A percentile compares a stretch with the other conserved stretches of the same genome.
Evolutionary conservation across 1,284 basidiomycete genomes (phyloP).

Genomic region (Golubevia pallescens): DNA sequence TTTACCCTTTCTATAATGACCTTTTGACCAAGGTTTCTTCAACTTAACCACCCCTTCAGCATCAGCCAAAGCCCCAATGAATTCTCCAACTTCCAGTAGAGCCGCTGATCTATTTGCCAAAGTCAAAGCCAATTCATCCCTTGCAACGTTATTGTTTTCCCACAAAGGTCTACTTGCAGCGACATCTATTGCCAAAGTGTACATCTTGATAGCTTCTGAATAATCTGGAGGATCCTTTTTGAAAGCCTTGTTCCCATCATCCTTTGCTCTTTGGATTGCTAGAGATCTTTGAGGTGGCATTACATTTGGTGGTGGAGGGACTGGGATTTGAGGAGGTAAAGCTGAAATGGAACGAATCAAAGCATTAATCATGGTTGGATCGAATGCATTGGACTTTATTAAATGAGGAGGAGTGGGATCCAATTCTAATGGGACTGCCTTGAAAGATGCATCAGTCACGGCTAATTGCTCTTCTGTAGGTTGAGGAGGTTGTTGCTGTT

Average conservation of each 20-base stretch:
- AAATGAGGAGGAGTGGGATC: slow-evolving; percentile 34
- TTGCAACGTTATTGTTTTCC: slow-evolving; percentile 80
- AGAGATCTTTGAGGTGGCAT: slow-evolving; percentile 51
- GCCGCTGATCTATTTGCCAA: slow-evolving; percentile 91
- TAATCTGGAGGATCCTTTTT: slow-evolving; percentile 63
- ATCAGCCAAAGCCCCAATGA: slow-evolving; percentile 82
- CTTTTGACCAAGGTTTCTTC: slow-evolving; percentile 89
- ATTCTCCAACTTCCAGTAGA: slow-evolving; percentile 77
- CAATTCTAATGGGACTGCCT: slow-evolving; percentile 30
- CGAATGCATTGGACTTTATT: slow-evolving; percentile 4
- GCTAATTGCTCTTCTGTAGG: slow-evolving; percentile 51
- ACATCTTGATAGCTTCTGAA: slow-evolving; percentile 78
- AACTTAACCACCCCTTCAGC: slow-evolving; percentile 86
- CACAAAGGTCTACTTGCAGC: slow-evolving; percentile 85
- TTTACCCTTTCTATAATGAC: slow-evolving; percentile 89
- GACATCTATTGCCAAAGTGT: slow-evolving; percentile 81
- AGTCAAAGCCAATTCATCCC: slow-evolving; percentile 86
- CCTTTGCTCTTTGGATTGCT: slow-evolving; percentile 55
- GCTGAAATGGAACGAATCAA: slow-evolving; percentile 46
- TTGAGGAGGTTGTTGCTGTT: slow-evolving; percentile 21
- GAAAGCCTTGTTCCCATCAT: slow-evolving; percentile 53
- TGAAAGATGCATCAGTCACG: slow-evolving; percentile 42
- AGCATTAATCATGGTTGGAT: slow-evolving; percentile 57
- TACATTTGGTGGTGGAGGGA: slow-evolving; percentile 59
- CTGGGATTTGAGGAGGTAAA: slow-evolving; percentile 49